A percentile compares a stretch with the other conserved stretches of the same genome.
Conservation (phyloP, 345 rosid genomes). For the Sapria himalayana region DNA sequence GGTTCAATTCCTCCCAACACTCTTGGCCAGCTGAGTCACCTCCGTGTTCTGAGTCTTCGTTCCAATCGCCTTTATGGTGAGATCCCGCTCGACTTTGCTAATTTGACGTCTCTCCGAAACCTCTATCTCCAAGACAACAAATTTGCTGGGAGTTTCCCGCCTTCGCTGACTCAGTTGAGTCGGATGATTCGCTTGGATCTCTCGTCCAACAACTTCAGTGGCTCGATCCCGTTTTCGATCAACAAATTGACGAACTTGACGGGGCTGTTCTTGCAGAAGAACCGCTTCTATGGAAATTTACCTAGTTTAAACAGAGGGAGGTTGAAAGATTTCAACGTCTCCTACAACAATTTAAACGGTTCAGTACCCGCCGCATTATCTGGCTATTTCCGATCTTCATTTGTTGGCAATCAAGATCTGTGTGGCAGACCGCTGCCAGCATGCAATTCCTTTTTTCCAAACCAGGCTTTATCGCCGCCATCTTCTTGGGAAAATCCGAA, state of each 20-base stretch:
- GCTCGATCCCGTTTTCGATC: constrained; percentile 49
- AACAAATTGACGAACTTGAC: constrained; percentile 60
- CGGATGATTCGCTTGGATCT: constrained; percentile 60
- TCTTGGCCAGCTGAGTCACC: constrained; percentile 44
- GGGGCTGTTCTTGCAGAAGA: constrained; percentile 36
- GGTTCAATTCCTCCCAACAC: constrained; percentile 55
- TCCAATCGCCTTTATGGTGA: constrained; percentile 55
- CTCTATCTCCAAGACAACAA: constrained; percentile 49
- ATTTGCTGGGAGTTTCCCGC: constrained; percentile 50
- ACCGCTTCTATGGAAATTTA: constrained; percentile 43
- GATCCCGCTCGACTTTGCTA: constrained; percentile 72
- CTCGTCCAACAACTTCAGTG: constrained; percentile 58
- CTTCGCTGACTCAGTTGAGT: constrained; percentile 23
- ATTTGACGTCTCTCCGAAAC: constrained; percentile 49
- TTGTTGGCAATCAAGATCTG: constrained; percentile 51
- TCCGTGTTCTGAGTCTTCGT: constrained; percentile 79
- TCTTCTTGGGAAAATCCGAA: constrained; percentile 9
- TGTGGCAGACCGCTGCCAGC: constrained; percentile 64
- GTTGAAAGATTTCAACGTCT: constrained; percentile 37
- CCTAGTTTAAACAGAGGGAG: constrained; percentile 25
- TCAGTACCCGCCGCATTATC: constrained; percentile 38
- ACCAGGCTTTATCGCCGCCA: constrained; percentile 56
- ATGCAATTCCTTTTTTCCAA: constrained; percentile 50
- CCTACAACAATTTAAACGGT: constrained; percentile 65
- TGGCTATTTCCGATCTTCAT: constrained; percentile 28